These are phyloP conservation scores for Dysphania ambrosioides DNA, from an alignment of 148 eudicot species.

Conservation along the genomic window DNA sequence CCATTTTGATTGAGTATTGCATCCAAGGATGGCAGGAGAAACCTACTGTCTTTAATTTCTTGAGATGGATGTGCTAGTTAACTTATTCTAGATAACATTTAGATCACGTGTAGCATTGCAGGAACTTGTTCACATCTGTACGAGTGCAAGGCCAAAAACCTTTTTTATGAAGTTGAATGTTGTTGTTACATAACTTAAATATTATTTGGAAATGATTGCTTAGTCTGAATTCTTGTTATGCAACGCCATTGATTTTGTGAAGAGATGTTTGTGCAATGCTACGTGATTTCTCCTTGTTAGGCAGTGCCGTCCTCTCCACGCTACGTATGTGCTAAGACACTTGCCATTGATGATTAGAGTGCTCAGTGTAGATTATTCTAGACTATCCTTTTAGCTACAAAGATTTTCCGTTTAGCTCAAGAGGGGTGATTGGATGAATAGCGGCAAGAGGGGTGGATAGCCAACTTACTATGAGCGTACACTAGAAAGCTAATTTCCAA, in stretches of 20 bases:
- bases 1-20: background rate
- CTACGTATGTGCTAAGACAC: background rate
- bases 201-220: background rate
- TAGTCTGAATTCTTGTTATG: background rate
- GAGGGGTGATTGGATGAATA: too few species aligned
- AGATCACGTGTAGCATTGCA: background rate
- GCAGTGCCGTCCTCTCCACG: background rate
- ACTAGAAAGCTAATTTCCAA: too few species aligned
- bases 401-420: background rate
- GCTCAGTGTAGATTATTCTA: too few species aligned
- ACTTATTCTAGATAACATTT: background rate
- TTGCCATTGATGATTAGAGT: background rate
- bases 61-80: background rate
- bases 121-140: background rate
- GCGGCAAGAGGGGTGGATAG: background rate
- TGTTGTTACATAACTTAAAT: background rate
- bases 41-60: background rate
- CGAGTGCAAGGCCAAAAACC: background rate
- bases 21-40: background rate
- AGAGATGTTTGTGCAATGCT: background rate
- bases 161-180: background rate
- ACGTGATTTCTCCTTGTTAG: background rate
- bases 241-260: background rate
- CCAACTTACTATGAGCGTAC: background rate
- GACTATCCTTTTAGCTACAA: background rate